Conservation (phyloP, 768 basidiomycete species). For the Gelatoporia subvermispora region DNA sequence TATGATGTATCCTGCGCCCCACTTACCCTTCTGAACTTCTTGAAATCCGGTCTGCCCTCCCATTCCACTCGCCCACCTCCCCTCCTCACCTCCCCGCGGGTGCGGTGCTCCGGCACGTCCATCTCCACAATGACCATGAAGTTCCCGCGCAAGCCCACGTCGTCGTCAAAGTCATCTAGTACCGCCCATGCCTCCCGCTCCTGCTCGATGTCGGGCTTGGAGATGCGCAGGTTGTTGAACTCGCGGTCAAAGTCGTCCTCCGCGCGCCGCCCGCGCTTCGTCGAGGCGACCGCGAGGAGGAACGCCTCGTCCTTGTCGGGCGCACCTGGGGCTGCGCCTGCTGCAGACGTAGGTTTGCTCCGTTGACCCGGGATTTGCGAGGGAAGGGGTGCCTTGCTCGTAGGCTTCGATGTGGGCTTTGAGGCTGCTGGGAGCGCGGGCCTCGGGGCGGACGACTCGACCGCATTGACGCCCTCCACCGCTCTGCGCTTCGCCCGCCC, state of each 20-base stretch:
- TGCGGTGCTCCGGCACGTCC: constrained; percentile 39
- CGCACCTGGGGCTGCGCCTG: constrained; percentile 38
- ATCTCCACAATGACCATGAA: constrained; percentile 77
- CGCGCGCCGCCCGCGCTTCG: constrained; percentile 58
- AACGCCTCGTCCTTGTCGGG: constrained; percentile 68
- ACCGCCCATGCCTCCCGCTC: constrained; percentile 52
- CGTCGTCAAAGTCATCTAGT: constrained; percentile 63
- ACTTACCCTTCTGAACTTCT: constrained; percentile 73
- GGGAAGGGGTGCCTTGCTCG: neutral
- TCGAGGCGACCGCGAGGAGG: constrained; percentile 69
- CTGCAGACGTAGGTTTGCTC: too few relatives aligned
- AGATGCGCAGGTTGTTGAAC: constrained; percentile 72
- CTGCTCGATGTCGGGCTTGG: constrained; percentile 55
- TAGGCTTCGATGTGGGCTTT: constrained; percentile 15
- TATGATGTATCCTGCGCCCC: too few relatives aligned
- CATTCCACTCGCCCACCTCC: constrained; percentile 29
- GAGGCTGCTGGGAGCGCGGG: constrained; percentile 1
- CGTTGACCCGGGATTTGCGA: too few relatives aligned
- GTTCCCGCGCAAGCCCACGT: constrained; percentile 59
- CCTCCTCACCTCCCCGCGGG: constrained; percentile 18
- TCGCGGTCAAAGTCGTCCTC: constrained; percentile 76
- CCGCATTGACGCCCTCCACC: constrained; percentile 30
- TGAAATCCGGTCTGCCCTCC: constrained; percentile 61
- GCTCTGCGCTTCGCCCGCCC: constrained; percentile 38
- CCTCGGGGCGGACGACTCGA: constrained; percentile 11